Conservation (phyloP, 352 stramenopile genomes). For the Pythium vanterpoolii region DNA sequence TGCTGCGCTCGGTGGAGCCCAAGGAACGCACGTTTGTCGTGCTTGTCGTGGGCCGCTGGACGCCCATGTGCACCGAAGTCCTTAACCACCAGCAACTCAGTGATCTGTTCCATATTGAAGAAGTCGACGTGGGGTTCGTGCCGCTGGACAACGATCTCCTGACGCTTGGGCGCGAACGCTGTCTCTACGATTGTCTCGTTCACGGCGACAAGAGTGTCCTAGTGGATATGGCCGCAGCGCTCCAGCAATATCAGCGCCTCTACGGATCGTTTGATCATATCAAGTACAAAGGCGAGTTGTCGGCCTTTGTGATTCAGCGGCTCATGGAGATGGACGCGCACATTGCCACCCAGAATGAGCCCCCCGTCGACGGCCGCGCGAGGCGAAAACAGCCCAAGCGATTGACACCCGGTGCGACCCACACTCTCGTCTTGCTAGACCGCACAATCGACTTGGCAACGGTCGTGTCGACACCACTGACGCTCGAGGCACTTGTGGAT, state of each 20-base stretch:
- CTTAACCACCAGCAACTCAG: constrained; percentile 32
- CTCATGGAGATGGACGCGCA: constrained; percentile 38
- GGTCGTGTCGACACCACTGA: constrained; percentile 62
- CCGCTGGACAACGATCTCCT: constrained; percentile 57
- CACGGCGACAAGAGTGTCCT: constrained; percentile 45
- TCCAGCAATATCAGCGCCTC: constrained; percentile 50
- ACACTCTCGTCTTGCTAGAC: constrained; percentile 74
- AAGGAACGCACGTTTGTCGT: constrained; percentile 26
- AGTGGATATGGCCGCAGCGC: constrained; percentile 41
- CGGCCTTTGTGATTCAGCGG: constrained; percentile 62
- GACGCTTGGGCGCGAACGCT: constrained; percentile 50
- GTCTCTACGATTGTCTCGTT: constrained; percentile 51
- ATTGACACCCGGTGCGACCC: constrained; percentile 4
- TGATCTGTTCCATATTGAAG: constrained; percentile 38
- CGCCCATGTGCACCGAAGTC: constrained; percentile 42
- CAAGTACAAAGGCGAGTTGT: constrained; percentile 77
- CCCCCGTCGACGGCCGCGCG: not conserved
- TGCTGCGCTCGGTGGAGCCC: constrained; percentile 30
- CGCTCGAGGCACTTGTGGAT: constrained; percentile 66
- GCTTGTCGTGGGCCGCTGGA: constrained; percentile 50
- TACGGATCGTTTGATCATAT: constrained; percentile 63
- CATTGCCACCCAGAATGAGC: not conserved
- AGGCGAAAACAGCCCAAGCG: constrained; percentile 1
- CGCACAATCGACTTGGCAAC: constrained; percentile 67
- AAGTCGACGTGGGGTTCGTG: constrained; percentile 51